Evolutionary conservation across 352 stramenopile genomes (phyloP), one percentile per base, ranked within the genome.

Genomic region (Plasmopara viticola): DNA sequence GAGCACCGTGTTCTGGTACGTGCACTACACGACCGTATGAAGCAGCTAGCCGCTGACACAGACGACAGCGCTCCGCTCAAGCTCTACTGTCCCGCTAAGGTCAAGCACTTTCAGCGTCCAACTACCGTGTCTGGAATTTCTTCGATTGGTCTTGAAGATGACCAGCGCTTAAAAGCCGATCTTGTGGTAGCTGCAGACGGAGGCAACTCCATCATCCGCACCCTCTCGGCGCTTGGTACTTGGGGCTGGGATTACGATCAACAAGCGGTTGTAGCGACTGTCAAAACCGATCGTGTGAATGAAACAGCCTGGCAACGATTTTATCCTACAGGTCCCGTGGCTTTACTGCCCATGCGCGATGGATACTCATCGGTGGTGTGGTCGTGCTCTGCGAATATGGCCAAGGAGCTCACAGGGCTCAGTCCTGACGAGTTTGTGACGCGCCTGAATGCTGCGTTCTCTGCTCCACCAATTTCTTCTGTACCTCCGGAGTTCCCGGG

Each of bases 221-320:
- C 76, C 58, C 68, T 96, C 37, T 84, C 85, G 49, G 85, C 81
- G 7, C 70, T 97, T 14, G 76, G 79, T 51, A 94, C 84, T 4
- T 97, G 84, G 80, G 90, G 87, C 42, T 97, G 86, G 87, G 80
- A 91, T 55, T 97, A 97, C 66, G 87, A 94, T 61, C 90, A 97
- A 57, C 74, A 94, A 47, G 90, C 87, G 0, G 76, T 97, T 15
- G 90, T 97, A n/a, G 81, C 82, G 4, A 96, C 86, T 9, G 83
- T 97, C 53, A 93, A 90, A 73, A 94, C 78, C 4, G 80, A 87
- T 53, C 50, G 64, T n/a, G 59, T 72, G 18, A 87, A 87, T 58
- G 64, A 79, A 47, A 96, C 86, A 34, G 89, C 90, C 28, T 97
- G 84, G 78, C 90, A 97, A 68, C 77, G 82, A 33, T 97, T 96